These are phyloP conservation scores for Aureobasidium sp. DNA, from an alignment of 2,329 filamentous ascomycete genomes.

Conservation along the genomic window DNA sequence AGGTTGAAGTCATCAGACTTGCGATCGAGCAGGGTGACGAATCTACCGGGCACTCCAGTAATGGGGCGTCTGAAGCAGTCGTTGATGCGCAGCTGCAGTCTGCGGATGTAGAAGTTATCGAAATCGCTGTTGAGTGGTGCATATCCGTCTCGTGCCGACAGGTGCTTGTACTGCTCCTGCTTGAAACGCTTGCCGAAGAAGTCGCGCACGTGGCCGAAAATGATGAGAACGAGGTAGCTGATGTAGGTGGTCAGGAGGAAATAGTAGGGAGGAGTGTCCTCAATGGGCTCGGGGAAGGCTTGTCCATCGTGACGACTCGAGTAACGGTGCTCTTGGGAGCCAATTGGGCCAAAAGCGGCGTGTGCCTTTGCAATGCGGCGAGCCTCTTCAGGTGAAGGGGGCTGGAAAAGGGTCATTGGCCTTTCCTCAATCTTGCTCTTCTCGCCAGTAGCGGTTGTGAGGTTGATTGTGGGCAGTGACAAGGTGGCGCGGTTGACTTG, in stretches of 20 bases:
- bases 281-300: conserved; percentile 72
- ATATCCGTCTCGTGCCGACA: conserved; percentile 80
- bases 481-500: conserved; percentile 65
- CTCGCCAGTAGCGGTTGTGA: conserved; percentile 76
- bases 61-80: conserved; percentile 93
- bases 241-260: conserved; percentile 97
- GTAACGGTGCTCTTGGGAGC: conserved; percentile 75
- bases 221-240: conserved; percentile 91
- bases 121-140: conserved; percentile 96
- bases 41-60: conserved; percentile 88
- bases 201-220: conserved; percentile 90
- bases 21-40: conserved; percentile 86
- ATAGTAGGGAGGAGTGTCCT: conserved; percentile 95
- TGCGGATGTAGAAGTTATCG: conserved; percentile 93
- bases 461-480: conserved; percentile 81
- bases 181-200: conserved; percentile 97
- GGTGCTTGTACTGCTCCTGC: conserved; percentile 75
- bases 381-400: conserved; percentile 76
- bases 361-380: conserved; percentile 69
- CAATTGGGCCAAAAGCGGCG: conserved; percentile 84
- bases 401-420: conserved; percentile 76
- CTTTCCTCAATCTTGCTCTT: conserved; percentile 66
- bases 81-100: conserved; percentile 89
- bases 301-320: conserved; percentile 79
- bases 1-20: conserved; percentile 86